Base-by-base conservation (phyloP, 2,329 filamentous ascomycete genomes). In the Fusarium lyarnte region DNA sequence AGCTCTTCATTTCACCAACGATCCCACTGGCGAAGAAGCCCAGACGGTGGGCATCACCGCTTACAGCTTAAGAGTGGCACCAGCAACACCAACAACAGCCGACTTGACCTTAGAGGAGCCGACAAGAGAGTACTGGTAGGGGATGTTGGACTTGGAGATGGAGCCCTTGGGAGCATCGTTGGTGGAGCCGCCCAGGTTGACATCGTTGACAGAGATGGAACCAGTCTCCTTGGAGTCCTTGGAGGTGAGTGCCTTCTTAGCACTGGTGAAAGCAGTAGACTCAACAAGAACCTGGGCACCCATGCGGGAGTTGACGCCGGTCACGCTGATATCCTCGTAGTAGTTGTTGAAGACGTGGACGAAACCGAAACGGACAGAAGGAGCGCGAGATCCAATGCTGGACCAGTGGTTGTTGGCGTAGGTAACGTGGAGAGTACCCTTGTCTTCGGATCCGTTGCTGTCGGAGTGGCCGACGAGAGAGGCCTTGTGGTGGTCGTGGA, bases 351-450 rank as follows among this genome's bases (percentile, higher is more conserved):
- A 85, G 76, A 86, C 79, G 81, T 93, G 91, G 64, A 74, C 89
- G 45, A 88, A 91, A 33, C 90, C 91, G 82, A 92, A 93, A 73
- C 90, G 89, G 79, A 92, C 78, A 7, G 86, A 88, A 8, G 91
- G 91, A 1, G 82, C 83, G 61, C 91, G 90, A 12, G 87, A 90
- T 85, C 91, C 89, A 78, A 91, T 81, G 83, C 92, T 91, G 73
- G 78, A 77, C 85, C 86, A 92, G 84, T 88, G 84, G 86, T 92
- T 92, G 85, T 91, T 88, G 82, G 86, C 85, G 79, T 90, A 91
- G 62, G 91, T 92, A 60, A 93, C 83, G 77, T 84, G 87, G 49
- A 92, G 84, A 77, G 90, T 84, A 72, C 90, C 90, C 12, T 78
- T 87, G 82, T 93, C 91, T 77, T 90, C 87, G 46, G 74, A 80